Conservation (phyloP, 768 basidiomycete species). For the Phylloporus sp. region DNA sequence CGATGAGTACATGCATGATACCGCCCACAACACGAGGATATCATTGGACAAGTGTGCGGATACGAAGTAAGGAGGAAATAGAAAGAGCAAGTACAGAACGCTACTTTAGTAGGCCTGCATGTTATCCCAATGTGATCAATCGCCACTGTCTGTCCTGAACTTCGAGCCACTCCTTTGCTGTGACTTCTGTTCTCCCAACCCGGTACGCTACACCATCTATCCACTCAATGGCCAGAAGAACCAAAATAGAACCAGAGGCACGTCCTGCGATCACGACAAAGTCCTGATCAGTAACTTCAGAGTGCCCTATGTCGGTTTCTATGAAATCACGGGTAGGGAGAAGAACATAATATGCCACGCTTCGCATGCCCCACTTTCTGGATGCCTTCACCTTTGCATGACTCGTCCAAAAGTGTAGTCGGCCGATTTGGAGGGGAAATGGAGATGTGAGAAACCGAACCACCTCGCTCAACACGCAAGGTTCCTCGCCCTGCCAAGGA, state of each 20-base stretch:
- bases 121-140: no score
- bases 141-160: no score
- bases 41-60: no score
- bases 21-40: no score
- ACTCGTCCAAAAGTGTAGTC: conserved; percentile 17
- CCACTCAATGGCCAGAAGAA: conserved; percentile 15
- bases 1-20: no score
- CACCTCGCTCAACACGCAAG: no score
- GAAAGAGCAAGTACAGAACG: no score
- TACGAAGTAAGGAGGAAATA: no score
- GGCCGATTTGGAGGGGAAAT: neutral
- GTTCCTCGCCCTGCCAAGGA: neutral
- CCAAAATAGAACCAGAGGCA: neutral
- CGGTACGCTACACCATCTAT: conserved; percentile 13
- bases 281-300: conserved; percentile 7
- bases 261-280: conserved; percentile 11
- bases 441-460: neutral
- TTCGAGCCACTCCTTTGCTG: neutral
- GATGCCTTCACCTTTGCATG: neutral
- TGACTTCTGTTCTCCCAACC: neutral
- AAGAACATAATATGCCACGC: neutral
- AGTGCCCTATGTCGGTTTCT: neutral
- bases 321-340: no score
- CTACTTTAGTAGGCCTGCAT: no score
- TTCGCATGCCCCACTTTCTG: neutral